phyloP scores from a whole-genome alignment of 345 rosid genomes.

The Salix dunnii region DNA sequence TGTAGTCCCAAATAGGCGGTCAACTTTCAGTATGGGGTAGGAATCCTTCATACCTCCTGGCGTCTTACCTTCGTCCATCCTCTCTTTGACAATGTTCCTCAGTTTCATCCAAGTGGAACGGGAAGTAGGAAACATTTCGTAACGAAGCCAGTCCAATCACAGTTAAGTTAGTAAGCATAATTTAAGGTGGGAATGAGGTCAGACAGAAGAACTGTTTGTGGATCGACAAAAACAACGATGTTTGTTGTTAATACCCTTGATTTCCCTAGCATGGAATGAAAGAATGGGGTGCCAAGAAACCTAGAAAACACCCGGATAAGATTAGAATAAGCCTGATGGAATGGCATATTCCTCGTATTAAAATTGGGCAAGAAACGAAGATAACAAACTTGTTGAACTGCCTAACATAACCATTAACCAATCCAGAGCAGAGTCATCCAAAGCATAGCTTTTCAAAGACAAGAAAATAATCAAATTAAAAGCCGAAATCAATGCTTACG shows the following conservation, averaged over 20 bases:
- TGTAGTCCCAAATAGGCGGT: constrained; percentile 10
- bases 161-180: constrained; percentile 49
- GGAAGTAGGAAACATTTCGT: constrained; percentile 44
- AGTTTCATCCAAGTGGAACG: constrained; percentile 45
- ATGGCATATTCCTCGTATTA: neutral
- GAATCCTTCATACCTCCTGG: constrained; percentile 54
- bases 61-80: constrained; percentile 43
- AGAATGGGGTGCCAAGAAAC: constrained; percentile 78
- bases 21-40: constrained; percentile 24
- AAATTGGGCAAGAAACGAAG: neutral
- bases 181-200: constrained; percentile 54
- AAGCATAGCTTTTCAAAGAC: neutral
- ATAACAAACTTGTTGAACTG: neutral
- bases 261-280: constrained; percentile 84
- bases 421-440: neutral
- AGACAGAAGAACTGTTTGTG: constrained; percentile 52
- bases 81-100: constrained; percentile 56
- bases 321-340: neutral
- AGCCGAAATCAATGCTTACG: constrained; percentile 44
- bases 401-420: neutral
- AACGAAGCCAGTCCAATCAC: constrained; percentile 77
- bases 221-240: constrained; percentile 50
- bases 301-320: constrained; percentile 30
- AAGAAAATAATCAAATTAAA: neutral
- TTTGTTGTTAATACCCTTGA: constrained; percentile 42